A percentile compares a stretch with the other conserved stretches of the same genome.
phyloP scores from a whole-genome alignment of 2,329 filamentous ascomycete species.

The Lachnellula hyalina region DNA sequence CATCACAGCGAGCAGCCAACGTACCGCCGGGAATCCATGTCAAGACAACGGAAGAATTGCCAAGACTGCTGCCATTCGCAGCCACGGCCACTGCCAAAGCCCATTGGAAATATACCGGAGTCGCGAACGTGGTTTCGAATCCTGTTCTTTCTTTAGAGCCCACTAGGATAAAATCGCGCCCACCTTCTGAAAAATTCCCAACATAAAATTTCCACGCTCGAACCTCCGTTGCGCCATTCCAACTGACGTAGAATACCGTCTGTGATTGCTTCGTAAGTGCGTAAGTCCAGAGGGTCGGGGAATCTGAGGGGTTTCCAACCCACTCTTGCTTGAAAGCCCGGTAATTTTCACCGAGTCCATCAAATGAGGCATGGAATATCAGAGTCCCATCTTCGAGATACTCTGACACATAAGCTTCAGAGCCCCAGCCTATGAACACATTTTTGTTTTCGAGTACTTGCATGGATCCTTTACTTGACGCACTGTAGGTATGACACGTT shows the following conservation, averaged over 20 bases:
- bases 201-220: slow-evolving; percentile 35
- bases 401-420: slow-evolving; percentile 27
- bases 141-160: neutral
- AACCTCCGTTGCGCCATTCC: slow-evolving; percentile 34
- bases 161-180: neutral
- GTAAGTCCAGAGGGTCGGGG: slow-evolving; percentile 13
- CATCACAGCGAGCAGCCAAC: neutral
- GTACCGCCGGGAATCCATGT: neutral
- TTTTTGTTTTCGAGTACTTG: slow-evolving; percentile 39
- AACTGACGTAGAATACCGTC: slow-evolving; percentile 35
- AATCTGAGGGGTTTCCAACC: slow-evolving; percentile 21
- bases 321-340: slow-evolving; percentile 29
- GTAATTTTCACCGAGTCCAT: slow-evolving; percentile 13
- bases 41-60: neutral
- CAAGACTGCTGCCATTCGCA: neutral
- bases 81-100: neutral
- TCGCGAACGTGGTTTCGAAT: neutral
- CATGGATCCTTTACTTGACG: slow-evolving; percentile 38
- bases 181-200: neutral
- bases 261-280: slow-evolving; percentile 22
- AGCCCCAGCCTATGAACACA: slow-evolving; percentile 40
- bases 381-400: slow-evolving; percentile 22
- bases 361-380: neutral
- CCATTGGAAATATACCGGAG: neutral
- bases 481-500: slow-evolving; percentile 14